Base-by-base conservation (phyloP, 257 asterid species). In the Solanum okadae region DNA sequence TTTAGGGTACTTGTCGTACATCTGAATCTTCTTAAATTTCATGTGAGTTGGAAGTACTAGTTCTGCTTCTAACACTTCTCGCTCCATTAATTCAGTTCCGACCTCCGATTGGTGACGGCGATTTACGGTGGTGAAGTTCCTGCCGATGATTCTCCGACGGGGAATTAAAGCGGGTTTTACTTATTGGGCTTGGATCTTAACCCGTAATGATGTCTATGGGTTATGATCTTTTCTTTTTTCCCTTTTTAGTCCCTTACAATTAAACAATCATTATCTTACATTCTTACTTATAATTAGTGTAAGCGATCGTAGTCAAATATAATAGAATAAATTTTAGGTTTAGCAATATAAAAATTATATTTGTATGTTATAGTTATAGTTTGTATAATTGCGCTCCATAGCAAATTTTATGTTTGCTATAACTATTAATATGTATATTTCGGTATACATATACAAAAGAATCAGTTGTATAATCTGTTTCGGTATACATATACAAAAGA, bases 1-100 rank as follows among this genome's bases (percentile, higher is more conserved):
- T 91, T 95, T 96, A 1, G 99, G 99, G 88, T 95, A 96, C 93
- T 95, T 96, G 31, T 94, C 98, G 67, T 94, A 92, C 95, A 94
- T 93, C 89, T 96, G 99, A 94, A 95, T 91, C 93, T 93, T 95
- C 95, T 96, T 96, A 85, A 96, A 96, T 86, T 67, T 93, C 93
- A 96, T 84, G 90, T 94, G 94, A 78, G 93, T 89, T 0, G 98
- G 98, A 90, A 96, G 89, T 70, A 95, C 98, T 90, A 96, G 42
- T 89, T 95, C 99, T 0, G 95, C 96, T 86, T 96, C 98, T 29
- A 94, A 86, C 91, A 96, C 99, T 89, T 96, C 98, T 7, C 82
- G 82, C 82, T 73, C 82, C 82, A 73, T 73, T 4, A 8, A 4
- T 34, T 18, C 44, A 9, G 16, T 8, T 73, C 81, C 81, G 18